Base-by-base conservation (phyloP, 2,329 filamentous ascomycete genomes). In the Rhynchosporium secalis region DNA sequence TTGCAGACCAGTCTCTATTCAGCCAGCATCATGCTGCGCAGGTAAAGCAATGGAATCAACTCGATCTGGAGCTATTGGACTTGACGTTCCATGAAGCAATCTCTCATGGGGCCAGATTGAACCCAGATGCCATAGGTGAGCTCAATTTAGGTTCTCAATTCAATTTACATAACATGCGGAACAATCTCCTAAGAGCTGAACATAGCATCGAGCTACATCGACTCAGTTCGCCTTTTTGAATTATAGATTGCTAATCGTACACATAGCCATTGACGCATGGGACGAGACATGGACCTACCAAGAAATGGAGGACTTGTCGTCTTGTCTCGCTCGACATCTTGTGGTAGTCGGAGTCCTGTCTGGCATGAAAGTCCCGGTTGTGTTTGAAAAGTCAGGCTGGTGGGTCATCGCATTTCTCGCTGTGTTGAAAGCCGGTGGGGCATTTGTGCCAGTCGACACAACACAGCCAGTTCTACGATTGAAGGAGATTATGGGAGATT, bases 391-490 rank as follows among this genome's bases (percentile, higher is more conserved):
- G 56, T 72, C 70, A 3, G 62, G 47, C 46, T 72, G 67, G 62
- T 63, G 69, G 33, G 62, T 70, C 33, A 63, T 73, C 20, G 65
- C 69, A n/a, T 68, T 72, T 65, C 62, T 73, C 26, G 69, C 62
- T 47, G 65, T 73, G 2, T 48, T 71, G 40, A 69, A 70, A 60
- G 66, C 70, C 52, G 72, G 72, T 20, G 69, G 65, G n/a, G 69
- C 69, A 5, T 74, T 70, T 48, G 70, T 75, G 45, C 67, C 70
- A 12, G 55, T 74, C 6, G 69, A 74, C 43, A 49, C 56, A 7
- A 36, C 51, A 2, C 43, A 62, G 10, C 57, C 64, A 38, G 43
- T 59, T 33, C 26, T 47, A n/a, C 47, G 20, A 60, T 55, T 63
- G 31, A 45, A 49, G 26, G 36, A 49, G 13, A 63, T 63, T 29